Percentiles rank a stretch among this genome's conserved stretches.
Evolutionary conservation across 2,329 filamentous ascomycete species (phyloP).

Genomic region (Monilinia laxa): DNA sequence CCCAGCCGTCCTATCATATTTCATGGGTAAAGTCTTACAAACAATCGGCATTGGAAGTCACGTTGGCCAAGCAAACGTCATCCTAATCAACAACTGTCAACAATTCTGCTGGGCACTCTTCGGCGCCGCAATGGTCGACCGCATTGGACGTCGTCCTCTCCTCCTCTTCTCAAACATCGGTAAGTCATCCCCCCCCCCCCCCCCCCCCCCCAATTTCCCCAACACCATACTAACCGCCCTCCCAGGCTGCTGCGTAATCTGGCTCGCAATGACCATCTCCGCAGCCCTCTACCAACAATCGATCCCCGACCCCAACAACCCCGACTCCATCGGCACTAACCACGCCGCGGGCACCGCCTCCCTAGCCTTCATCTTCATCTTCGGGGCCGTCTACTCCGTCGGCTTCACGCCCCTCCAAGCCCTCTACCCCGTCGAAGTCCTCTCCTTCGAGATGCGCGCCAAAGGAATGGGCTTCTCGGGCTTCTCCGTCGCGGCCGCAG

Average conservation of each 20-base stretch:
- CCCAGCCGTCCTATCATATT: conserved; percentile 50
- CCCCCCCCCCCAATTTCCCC: no score
- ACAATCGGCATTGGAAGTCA: conserved; percentile 51
- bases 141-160: conserved; percentile 57
- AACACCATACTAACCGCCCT: background rate
- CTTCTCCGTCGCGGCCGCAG: conserved; percentile 45
- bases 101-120: conserved; percentile 54
- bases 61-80: conserved; percentile 53
- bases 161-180: conserved; percentile 51
- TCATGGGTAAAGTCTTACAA: conserved; percentile 52
- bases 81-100: conserved; percentile 54
- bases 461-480: conserved; percentile 54
- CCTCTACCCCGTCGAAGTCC: conserved; percentile 54
- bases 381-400: conserved; percentile 53
- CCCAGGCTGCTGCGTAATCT: conserved; percentile 47
- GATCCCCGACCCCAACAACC: conserved; percentile 26
- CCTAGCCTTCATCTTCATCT: conserved; percentile 55
- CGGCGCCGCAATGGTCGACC: conserved; percentile 57
- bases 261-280: conserved; percentile 51
- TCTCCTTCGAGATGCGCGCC: conserved; percentile 54
- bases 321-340: conserved; percentile 31
- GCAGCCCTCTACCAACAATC: conserved; percentile 35
- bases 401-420: conserved; percentile 47
- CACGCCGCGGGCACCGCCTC: conserved; percentile 44
- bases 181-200: background rate